Evolutionary conservation across 2,329 filamentous ascomycete genomes (phyloP).

Genomic region (Diaporthe citri): DNA sequence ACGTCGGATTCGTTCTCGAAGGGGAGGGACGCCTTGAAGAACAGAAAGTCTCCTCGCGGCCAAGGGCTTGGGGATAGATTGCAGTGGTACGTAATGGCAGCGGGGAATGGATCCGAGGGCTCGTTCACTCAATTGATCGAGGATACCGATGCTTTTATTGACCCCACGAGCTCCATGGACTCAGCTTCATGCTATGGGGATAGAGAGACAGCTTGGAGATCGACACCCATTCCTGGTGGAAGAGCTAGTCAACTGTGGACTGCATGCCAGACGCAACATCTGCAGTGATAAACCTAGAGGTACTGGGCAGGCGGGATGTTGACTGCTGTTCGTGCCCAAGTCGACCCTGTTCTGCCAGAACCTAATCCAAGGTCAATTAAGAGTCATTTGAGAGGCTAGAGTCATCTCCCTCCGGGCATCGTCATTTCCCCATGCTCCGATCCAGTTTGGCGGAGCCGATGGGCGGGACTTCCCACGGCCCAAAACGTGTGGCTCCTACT

Average conservation of each 20-base stretch:
- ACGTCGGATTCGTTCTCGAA: conserved; percentile 3
- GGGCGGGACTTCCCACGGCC: conserved; percentile 19
- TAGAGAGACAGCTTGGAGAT: background rate
- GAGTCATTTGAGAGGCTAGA: conserved; percentile 29
- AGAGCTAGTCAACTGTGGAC: background rate
- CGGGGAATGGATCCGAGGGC: conserved; percentile 24
- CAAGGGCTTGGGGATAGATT: conserved; percentile 6
- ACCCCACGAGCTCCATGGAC: conserved; percentile 3
- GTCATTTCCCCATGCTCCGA: conserved; percentile 35
- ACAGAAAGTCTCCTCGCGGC: conserved; percentile 8
- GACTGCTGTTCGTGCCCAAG: background rate
- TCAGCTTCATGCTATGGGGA: background rate
- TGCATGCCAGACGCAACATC: conserved; percentile 2
- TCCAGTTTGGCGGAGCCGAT: conserved; percentile 34
- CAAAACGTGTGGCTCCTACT: conserved; percentile 21
- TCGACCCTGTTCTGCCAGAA: background rate
- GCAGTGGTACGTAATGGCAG: conserved; percentile 28
- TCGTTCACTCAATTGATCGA: background rate
- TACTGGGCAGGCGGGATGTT: background rate
- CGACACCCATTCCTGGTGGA: conserved; percentile 11
- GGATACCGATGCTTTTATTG: conserved; percentile 13
- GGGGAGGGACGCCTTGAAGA: background rate
- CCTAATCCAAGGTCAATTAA: conserved; percentile 2
- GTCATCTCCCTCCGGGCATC: conserved; percentile 14
- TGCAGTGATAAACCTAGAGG: background rate